Base-by-base conservation (phyloP, 2,329 filamentous ascomycete genomes). In the Neopestalotiopsis clavispora region DNA sequence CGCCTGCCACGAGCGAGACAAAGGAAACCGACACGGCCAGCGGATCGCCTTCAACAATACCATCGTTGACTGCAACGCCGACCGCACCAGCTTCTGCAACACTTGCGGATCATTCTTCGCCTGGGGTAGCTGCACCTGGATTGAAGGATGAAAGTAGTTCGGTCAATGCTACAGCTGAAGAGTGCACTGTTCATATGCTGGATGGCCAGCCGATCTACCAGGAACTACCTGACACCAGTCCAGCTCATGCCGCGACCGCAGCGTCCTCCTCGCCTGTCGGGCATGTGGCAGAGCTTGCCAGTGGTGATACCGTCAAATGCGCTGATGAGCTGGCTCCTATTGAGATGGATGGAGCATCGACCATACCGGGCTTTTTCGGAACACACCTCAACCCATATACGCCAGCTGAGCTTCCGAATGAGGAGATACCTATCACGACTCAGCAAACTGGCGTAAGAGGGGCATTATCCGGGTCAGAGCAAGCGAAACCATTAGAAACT, bases 251-350 rank as follows among this genome's bases (percentile, higher is more conserved):
- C n/a, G 66, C 67, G 28, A 52, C 7, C n/a, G 6, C 34, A 38
- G 71, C 69, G 45, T 66, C 67, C 45, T 71, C 69, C 70, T 75
- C 72, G 14, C 75, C 75, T 3, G 69, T 76, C 34, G 76, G 77
- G n/a, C 69, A 70, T 20, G 69, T 78, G 32, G 72, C 77, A 28
- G 77, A 79, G 68, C 71, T 79, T 17, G 74, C 75, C 38, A 76
- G 70, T 23, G 65, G 70, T 38, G 74, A 78, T 23, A 78, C 77
- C 1, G 66, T 69, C 34, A 77, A 75, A 67, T 78, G 77, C 57
- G 77, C 77, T 14, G 77, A 78, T 52, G 77, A 79, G 66, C 68
- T 79, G 32, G 77, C 77, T 23, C 77, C 77, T 7, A 67, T 78
- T 34, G 77, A 79, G 68, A 61, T 79, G 40, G 77, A 79, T 63